Evolutionary conservation across 805 yeast species (phyloP).

Genomic region (Nakazawaea pomicola): DNA sequence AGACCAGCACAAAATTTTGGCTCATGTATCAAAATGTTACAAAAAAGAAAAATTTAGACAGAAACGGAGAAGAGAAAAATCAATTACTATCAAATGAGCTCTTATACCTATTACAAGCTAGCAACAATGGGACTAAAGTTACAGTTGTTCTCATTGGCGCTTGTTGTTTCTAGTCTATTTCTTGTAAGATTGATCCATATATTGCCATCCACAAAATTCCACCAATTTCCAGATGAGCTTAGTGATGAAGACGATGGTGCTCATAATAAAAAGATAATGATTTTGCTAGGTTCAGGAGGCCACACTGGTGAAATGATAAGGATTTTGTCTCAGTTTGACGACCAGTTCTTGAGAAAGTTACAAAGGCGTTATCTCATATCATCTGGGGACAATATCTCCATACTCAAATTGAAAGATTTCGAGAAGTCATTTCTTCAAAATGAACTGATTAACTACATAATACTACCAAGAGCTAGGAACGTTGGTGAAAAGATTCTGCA

Average conservation of each 20-base stretch:
- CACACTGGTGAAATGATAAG: conserved; percentile 96
- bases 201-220: conserved; percentile 7
- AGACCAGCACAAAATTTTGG: no score
- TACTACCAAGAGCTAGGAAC: conserved; percentile 30
- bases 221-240: background rate
- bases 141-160: background rate
- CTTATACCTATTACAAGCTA: no score
- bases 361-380: conserved; percentile 30
- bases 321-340: conserved; percentile 39
- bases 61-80: no score
- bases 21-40: no score
- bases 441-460: conserved; percentile 20
- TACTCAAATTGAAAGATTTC: conserved; percentile 31
- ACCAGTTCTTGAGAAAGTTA: conserved; percentile 17
- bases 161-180: background rate
- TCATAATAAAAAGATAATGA: conserved; percentile 37
- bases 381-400: conserved; percentile 41
- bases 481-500: conserved; percentile 30
- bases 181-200: conserved; percentile 6
- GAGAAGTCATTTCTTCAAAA: conserved; percentile 22
- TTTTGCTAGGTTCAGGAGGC: conserved; percentile 92
- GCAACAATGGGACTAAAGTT: background rate
- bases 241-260: background rate
- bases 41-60: no score
- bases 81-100: background rate